Conservation (phyloP, 2,329 filamentous ascomycete genomes). For the Ophiocordyceps camponoti-leonardi region DNA sequence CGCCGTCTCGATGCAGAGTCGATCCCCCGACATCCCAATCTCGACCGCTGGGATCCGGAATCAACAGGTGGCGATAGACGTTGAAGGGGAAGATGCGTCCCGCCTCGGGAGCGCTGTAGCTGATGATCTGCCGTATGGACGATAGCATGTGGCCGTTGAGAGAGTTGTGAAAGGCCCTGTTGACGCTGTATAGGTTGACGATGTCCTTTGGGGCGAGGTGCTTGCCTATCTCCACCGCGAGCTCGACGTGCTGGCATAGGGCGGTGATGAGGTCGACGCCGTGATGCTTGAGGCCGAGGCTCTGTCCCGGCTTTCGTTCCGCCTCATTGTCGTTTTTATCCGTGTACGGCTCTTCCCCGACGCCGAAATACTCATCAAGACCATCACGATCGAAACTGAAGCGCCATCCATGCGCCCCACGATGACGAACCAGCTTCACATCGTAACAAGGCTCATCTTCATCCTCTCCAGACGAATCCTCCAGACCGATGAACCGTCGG, state of each 20-base stretch:
- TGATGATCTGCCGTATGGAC: constrained; percentile 38
- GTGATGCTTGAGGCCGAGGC: constrained; percentile 7
- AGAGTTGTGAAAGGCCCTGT: constrained; percentile 41
- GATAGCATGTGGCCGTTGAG: constrained; percentile 42
- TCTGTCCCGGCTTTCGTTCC: background rate
- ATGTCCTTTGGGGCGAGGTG: constrained; percentile 38
- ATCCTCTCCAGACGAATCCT: too few relatives aligned
- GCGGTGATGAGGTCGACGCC: constrained; percentile 25
- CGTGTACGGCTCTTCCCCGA: constrained; percentile 11
- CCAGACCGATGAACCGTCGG: background rate
- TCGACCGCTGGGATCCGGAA: constrained; percentile 39
- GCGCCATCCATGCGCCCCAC: constrained; percentile 5
- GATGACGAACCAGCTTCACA: too few relatives aligned
- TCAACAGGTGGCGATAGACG: constrained; percentile 38
- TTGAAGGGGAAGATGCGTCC: constrained; percentile 41
- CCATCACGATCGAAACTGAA: constrained; percentile 13
- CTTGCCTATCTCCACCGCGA: constrained; percentile 36
- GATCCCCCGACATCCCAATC: constrained; percentile 11
- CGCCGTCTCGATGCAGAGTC: background rate
- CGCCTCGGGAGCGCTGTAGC: constrained; percentile 34
- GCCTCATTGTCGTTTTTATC: background rate
- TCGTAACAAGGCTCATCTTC: too few relatives aligned
- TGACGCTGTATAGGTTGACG: constrained; percentile 46
- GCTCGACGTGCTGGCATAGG: constrained; percentile 26
- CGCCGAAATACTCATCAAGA: constrained; percentile 11